Percentiles rank a stretch among this genome's conserved stretches.
Evolutionary conservation across 2,329 filamentous ascomycete genomes (phyloP).

Genomic region (Calonectria crousiana): DNA sequence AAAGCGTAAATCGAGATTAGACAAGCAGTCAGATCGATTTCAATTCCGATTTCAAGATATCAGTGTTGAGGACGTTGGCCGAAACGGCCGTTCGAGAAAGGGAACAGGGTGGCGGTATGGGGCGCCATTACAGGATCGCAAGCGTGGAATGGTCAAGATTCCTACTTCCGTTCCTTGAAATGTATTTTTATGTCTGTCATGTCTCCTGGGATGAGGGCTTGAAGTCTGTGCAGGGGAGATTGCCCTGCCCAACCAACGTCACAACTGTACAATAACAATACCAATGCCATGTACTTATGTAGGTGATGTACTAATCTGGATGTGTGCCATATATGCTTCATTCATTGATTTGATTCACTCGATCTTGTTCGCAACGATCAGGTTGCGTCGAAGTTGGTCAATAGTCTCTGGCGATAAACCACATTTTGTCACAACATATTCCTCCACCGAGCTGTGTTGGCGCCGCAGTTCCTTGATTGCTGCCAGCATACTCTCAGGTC

Average conservation of each 20-base stretch:
- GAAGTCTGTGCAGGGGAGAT: slow-evolving; percentile 12
- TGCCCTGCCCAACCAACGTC: slow-evolving; percentile 26
- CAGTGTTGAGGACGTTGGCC: slow-evolving; percentile 68
- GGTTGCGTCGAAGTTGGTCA: slow-evolving; percentile 61
- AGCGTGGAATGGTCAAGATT: slow-evolving; percentile 75
- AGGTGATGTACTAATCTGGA: slow-evolving; percentile 36
- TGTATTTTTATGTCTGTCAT: slow-evolving; percentile 36
- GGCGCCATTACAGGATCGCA: slow-evolving; percentile 71
- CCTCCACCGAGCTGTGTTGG: slow-evolving; percentile 73
- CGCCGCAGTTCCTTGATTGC: slow-evolving; percentile 66
- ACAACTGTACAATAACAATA: slow-evolving; percentile 45
- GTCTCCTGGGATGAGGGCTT: slow-evolving; percentile 11
- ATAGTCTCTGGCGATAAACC: slow-evolving; percentile 69
- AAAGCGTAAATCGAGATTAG: slow-evolving; percentile 54
- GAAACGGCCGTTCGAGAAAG: slow-evolving; percentile 61
- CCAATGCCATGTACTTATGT: slow-evolving; percentile 37
- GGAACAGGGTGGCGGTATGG: slow-evolving; percentile 75
- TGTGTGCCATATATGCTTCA: slow-evolving; percentile 35
- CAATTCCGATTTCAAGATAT: slow-evolving; percentile 74
- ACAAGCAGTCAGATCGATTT: slow-evolving; percentile 64
- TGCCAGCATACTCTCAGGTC: slow-evolving; percentile 62
- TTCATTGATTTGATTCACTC: slow-evolving; percentile 53
- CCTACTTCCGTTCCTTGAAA: slow-evolving; percentile 70
- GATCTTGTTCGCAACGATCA: slow-evolving; percentile 55
- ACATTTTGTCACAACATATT: slow-evolving; percentile 71